Percentiles rank a stretch among this genome's conserved stretches.
Conservation (phyloP, 306 rosid genomes). For the Trifolium pratense region DNA sequence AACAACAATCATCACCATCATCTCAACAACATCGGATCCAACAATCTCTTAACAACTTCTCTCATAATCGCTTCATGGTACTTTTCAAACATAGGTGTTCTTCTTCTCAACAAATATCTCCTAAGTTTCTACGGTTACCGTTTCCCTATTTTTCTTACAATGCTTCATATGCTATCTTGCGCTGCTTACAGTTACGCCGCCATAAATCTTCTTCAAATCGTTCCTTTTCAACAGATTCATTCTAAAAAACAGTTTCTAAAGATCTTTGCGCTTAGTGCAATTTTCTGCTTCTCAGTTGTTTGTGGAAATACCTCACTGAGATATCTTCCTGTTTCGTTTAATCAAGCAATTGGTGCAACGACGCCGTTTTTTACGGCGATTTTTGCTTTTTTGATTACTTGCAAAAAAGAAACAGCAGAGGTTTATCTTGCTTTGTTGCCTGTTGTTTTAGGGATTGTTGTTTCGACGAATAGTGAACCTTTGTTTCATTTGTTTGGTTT, state of each 20-base stretch:
- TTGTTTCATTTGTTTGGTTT: conserved; percentile 80
- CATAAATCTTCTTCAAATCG: conserved; percentile 68
- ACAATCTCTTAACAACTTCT: conserved; percentile 36
- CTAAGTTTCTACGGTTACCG: conserved; percentile 84
- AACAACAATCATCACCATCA: neutral
- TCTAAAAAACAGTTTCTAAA: conserved; percentile 75
- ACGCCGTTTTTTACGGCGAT: conserved; percentile 92
- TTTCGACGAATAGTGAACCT: conserved; percentile 85
- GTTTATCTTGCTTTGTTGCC: conserved; percentile 80
- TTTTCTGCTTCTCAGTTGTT: conserved; percentile 95
- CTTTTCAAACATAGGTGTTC: conserved; percentile 88
- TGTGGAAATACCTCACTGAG: conserved; percentile 89
- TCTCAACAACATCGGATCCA: conserved; percentile 39
- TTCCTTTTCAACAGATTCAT: conserved; percentile 77
- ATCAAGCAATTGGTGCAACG: conserved; percentile 94
- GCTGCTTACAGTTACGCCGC: conserved; percentile 68
- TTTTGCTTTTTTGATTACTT: conserved; percentile 73
- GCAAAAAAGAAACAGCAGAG: conserved; percentile 73
- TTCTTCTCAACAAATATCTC: conserved; percentile 89
- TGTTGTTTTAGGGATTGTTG: conserved; percentile 81
- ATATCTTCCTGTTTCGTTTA: conserved; percentile 85
- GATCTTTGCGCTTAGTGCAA: conserved; percentile 74
- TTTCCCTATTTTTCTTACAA: conserved; percentile 89
- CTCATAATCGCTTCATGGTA: conserved; percentile 73
- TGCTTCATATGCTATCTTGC: conserved; percentile 95